These are phyloP conservation scores for Suillus variegatus DNA, from an alignment of 768 basidiomycete genomes.

Conservation along the genomic window DNA sequence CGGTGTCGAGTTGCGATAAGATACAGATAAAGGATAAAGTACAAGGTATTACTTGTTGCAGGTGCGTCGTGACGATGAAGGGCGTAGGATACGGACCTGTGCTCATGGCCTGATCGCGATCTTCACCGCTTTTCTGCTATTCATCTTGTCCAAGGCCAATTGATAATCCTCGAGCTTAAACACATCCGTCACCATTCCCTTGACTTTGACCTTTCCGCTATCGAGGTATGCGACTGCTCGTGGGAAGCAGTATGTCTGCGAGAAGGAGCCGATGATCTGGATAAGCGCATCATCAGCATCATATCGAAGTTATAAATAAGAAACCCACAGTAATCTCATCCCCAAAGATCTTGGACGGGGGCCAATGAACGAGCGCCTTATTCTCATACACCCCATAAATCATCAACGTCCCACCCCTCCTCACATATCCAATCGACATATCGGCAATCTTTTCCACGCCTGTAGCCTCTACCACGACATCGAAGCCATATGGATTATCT, in stretches of 20 bases:
- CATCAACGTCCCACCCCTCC: slow-evolving; percentile 82
- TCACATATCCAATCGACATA: slow-evolving; percentile 86
- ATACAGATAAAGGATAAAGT: not conserved
- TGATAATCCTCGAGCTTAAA: slow-evolving; percentile 73
- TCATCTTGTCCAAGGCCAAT: slow-evolving; percentile 73
- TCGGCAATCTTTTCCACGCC: slow-evolving; percentile 88
- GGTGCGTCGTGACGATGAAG: not conserved
- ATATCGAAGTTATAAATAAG: not conserved
- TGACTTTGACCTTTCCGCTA: slow-evolving; percentile 77
- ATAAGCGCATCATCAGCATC: not conserved
- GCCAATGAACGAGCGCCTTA: slow-evolving; percentile 82
- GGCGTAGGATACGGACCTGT: not conserved
- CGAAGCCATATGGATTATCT: slow-evolving; percentile 86
- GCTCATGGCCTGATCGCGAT: slow-evolving; percentile 58
- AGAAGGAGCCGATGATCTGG: slow-evolving; percentile 91
- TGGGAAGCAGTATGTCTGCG: slow-evolving; percentile 88
- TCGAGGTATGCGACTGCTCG: slow-evolving; percentile 89
- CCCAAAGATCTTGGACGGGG: slow-evolving; percentile 77
- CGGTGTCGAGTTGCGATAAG: not conserved
- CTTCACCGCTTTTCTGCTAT: slow-evolving; percentile 58
- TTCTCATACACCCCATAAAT: slow-evolving; percentile 92
- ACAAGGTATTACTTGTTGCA: not conserved
- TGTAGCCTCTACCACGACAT: slow-evolving; percentile 80
- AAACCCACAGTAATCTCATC: slow-evolving; percentile 62
- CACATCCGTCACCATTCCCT: slow-evolving; percentile 76